Conservation (phyloP, 352 stramenopile genomes). For the Pythium myriotylum region DNA sequence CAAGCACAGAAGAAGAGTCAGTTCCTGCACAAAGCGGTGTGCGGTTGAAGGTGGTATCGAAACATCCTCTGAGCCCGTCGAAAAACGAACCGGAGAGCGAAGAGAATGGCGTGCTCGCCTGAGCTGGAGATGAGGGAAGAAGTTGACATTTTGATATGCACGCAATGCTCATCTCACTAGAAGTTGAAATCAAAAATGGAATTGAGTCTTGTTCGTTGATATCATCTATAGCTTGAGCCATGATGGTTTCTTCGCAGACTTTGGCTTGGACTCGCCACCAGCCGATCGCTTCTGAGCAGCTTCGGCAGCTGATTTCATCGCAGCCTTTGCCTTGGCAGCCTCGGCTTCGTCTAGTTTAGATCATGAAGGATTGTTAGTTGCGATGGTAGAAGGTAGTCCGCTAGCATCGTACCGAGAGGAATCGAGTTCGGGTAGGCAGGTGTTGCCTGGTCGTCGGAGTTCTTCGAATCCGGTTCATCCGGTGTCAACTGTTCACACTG, state of each 20-base stretch:
- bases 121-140: slow-evolving; percentile 1
- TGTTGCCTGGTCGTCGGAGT: background rate
- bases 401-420: slow-evolving; percentile 21
- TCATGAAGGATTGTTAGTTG: too few relatives aligned
- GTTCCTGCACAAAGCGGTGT: background rate
- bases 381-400: background rate
- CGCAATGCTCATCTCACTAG: slow-evolving; percentile 3
- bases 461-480: slow-evolving; percentile 23
- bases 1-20: slow-evolving; percentile 27
- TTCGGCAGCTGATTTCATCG: slow-evolving; percentile 12
- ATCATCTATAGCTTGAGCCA: slow-evolving; percentile 71
- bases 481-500: slow-evolving; percentile 21
- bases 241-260: slow-evolving; percentile 64
- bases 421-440: slow-evolving; percentile 29
- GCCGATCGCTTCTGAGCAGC: slow-evolving; percentile 34
- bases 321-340: slow-evolving; percentile 25
- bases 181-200: slow-evolving; percentile 24
- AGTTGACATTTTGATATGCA: background rate
- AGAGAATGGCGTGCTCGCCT: background rate
- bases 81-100: background rate
- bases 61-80: background rate
- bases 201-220: slow-evolving; percentile 5
- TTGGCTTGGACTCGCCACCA: slow-evolving; percentile 27
- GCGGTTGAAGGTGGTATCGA: slow-evolving; percentile 26
- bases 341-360: slow-evolving; percentile 13